Percentiles rank a stretch among this genome's conserved stretches.
Evolutionary conservation across 768 basidiomycete genomes (phyloP).

Genomic region (Rhizopogon vinicolor): DNA sequence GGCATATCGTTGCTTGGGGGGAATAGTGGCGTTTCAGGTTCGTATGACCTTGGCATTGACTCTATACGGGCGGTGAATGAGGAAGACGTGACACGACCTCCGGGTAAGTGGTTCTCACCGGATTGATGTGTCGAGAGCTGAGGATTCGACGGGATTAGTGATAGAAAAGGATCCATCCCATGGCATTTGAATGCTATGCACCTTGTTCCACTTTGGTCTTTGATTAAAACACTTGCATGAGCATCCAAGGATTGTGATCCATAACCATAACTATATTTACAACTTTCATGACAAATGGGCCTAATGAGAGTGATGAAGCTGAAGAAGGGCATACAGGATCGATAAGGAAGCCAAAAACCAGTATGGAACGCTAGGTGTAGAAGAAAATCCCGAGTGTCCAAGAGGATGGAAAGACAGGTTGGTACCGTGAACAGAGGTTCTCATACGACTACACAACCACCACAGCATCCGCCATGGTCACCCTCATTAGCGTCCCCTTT

Average conservation of each 20-base stretch:
- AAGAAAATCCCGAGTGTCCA: constrained; percentile 4
- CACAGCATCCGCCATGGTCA: constrained; percentile 58
- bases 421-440: neutral
- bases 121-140: neutral
- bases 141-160: constrained; percentile 6
- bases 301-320: constrained; percentile 3
- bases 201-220: neutral
- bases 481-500: constrained; percentile 46
- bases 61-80: constrained; percentile 79
- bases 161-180: constrained; percentile 22
- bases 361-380: neutral
- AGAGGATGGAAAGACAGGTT: neutral
- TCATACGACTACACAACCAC: constrained; percentile 59
- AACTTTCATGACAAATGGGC: constrained; percentile 10
- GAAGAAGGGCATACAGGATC: constrained; percentile 3
- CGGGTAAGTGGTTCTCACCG: constrained; percentile 20
- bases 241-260: constrained; percentile 2
- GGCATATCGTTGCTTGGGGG: constrained; percentile 88
- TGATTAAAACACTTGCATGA: constrained; percentile 4
- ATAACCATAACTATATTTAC: constrained; percentile 22
- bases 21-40: constrained; percentile 67
- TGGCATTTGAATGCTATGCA: constrained; percentile 11
- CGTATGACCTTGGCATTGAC: constrained; percentile 80
- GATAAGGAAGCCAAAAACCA: constrained; percentile 7
- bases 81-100: constrained; percentile 44